A percentile compares a stretch with the other conserved stretches of the same genome.
phyloP scores from a whole-genome alignment of 192 early-diverging fungal genomes.

The Polychytrium aggregatum region DNA sequence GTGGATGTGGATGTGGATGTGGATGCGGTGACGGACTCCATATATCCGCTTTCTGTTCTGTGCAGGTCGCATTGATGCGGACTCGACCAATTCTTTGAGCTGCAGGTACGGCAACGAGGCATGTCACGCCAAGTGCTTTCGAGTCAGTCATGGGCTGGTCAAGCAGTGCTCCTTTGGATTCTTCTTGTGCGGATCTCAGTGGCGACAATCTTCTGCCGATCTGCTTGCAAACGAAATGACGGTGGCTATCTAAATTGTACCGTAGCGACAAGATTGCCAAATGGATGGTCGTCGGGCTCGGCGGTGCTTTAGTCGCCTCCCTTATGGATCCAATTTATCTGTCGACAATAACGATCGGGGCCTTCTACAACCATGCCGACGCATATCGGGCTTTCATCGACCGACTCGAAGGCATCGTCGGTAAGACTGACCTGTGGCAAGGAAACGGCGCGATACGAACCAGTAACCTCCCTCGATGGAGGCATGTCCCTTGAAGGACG shows the following conservation, averaged over 20 bases:
- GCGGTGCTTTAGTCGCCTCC: constrained; percentile 55
- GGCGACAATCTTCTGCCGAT: background rate
- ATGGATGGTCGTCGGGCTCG: constrained; percentile 75
- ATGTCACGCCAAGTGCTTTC: too few relatives aligned
- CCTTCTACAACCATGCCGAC: constrained; percentile 48
- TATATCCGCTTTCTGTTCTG: too few relatives aligned
- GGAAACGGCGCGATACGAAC: too few relatives aligned
- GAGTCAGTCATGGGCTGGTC: too few relatives aligned
- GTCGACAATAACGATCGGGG: constrained; percentile 48
- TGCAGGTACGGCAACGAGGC: constrained; percentile 51
- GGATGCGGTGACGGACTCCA: too few relatives aligned
- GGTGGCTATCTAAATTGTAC: background rate
- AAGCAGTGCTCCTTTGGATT: too few relatives aligned
- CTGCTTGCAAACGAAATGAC: background rate
- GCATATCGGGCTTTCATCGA: constrained; percentile 56
- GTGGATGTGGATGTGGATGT: too few relatives aligned
- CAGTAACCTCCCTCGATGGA: too few relatives aligned
- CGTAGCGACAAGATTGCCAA: constrained; percentile 81
- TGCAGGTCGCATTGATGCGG: constrained; percentile 60
- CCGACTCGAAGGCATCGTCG: constrained; percentile 27
- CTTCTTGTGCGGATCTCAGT: background rate
- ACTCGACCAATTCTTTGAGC: constrained; percentile 61
- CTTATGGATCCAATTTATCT: constrained; percentile 61
- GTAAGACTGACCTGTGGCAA: too few relatives aligned
- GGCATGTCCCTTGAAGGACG: too few relatives aligned